A percentile compares a stretch with the other conserved stretches of the same genome.
Conservation (phyloP, 306 rosid genomes). For the Malus asiatica region DNA sequence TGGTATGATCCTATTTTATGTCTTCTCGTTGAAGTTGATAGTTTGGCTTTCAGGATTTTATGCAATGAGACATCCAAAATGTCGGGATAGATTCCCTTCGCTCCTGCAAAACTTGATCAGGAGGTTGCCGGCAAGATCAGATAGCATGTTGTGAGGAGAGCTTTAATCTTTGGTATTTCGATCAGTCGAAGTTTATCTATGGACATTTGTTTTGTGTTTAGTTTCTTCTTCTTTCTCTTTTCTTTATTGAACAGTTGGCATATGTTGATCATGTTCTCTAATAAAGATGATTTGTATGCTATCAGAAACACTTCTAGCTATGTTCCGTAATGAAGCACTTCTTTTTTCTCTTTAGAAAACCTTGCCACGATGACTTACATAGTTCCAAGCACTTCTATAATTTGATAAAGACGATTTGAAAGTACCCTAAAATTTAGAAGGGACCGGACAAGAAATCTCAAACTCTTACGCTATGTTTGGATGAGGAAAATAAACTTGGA, state of each 20-base stretch:
- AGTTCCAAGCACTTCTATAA: too few relatives aligned
- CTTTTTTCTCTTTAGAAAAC: background rate
- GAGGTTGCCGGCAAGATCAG: constrained; percentile 46
- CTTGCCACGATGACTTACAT: background rate
- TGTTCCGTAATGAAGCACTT: too few relatives aligned
- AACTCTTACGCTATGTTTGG: too few relatives aligned
- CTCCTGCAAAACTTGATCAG: constrained; percentile 21
- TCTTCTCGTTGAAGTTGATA: constrained; percentile 7
- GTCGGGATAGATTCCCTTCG: constrained; percentile 20
- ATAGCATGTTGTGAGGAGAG: constrained; percentile 27
- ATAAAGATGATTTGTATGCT: too few relatives aligned
- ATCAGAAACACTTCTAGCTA: too few relatives aligned
- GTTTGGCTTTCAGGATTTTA: background rate
- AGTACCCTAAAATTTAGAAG: background rate
- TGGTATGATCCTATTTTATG: constrained; percentile 6
- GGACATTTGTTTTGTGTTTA: background rate
- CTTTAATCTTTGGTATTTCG: background rate
- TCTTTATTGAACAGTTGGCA: background rate
- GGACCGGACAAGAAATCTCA: background rate
- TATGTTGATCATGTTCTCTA: background rate
- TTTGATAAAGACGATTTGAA: too few relatives aligned
- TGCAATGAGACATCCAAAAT: constrained; percentile 23
- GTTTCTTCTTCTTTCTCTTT: background rate
- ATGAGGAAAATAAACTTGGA: too few relatives aligned
- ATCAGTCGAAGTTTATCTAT: background rate